Evolutionary conservation across 805 yeast species (phyloP), one percentile per base, ranked within the genome.

Genomic region (Zygosaccharomyces kombuchaensis): DNA sequence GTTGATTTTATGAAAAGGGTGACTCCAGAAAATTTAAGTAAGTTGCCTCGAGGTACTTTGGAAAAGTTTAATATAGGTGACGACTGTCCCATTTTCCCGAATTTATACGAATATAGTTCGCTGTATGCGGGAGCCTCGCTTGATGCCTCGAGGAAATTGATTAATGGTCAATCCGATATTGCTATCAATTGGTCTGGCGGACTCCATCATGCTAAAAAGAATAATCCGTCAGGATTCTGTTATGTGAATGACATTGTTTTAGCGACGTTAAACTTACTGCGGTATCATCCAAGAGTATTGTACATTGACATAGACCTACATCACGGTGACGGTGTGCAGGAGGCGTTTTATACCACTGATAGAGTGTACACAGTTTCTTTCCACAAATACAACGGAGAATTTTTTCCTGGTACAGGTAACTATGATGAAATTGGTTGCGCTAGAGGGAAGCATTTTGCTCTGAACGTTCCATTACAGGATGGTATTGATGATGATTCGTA

Each of bases 101-200:
- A 90, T 6, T 67, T 84, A 17, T 84, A 80, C 60, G 88, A 83
- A 53, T 84, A 82, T 62, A 80, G 87, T 53, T 77, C 86, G 3
- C 81, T 87, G 16, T 82, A 85, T 36, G 90, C 95, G 4, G 96
- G 96, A 48, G 95, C 95, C 1, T 84, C 93, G 2, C 74, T 88
- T 72, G 96, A 89, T 60, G 96, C 96, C 14, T 85, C 96, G 9
- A 83, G 93, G 4, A 80, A 89, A 59, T 73, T 89, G 56, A 80
- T 84, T 51, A 73, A 85, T 43, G 87, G 89, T 12, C 87, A 85
- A 65, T 83, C 93, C 56, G 96, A 89, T 64, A 82, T 88, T 53
- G 96, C 96, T 29, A 84, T 89, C 58, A 89, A 89, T 66, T 88
- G 90, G 78, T 87, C 95, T 8, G 96, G 96, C 48, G 96, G 96